phyloP scores from a whole-genome alignment of 352 stramenopile genomes.

The Stephanocyclus meneghinianus region DNA sequence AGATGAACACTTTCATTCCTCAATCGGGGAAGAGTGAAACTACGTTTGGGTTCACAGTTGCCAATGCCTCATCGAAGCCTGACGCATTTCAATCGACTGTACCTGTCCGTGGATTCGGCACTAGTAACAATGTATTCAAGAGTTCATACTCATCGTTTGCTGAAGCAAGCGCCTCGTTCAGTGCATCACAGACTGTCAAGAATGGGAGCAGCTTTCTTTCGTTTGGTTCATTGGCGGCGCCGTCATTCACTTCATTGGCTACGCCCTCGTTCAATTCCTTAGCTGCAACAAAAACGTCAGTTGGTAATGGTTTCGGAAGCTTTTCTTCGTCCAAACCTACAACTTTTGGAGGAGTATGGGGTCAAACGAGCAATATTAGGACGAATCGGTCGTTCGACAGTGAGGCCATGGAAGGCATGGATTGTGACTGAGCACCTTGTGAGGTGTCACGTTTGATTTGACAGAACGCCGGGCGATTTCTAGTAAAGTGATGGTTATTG shows the following conservation, averaged over 20 bases:
- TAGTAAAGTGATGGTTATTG: neutral
- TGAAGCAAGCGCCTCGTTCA: neutral
- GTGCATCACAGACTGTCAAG: neutral
- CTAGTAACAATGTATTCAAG: neutral
- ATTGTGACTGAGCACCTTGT: constrained; percentile 4
- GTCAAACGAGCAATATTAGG: neutral
- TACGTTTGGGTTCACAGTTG: neutral
- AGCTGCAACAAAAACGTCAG: neutral
- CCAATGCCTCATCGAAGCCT: neutral
- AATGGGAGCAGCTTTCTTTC: neutral
- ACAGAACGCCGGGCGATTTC: neutral
- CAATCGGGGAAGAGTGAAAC: neutral
- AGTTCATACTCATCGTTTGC: constrained; percentile 1
- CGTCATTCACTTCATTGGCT: neutral
- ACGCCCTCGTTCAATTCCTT: neutral
- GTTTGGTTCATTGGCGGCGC: neutral
- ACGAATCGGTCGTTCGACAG: neutral
- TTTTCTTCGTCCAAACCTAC: neutral
- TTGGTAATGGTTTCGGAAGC: neutral
- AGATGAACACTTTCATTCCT: neutral
- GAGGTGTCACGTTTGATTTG: neutral
- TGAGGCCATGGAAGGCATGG: constrained; percentile 5
- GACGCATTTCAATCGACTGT: neutral
- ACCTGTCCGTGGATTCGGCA: constrained; percentile 1
- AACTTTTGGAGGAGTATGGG: neutral